Conservation (phyloP, 257 asterid genomes). For the Solanum lycopersicoides region DNA sequence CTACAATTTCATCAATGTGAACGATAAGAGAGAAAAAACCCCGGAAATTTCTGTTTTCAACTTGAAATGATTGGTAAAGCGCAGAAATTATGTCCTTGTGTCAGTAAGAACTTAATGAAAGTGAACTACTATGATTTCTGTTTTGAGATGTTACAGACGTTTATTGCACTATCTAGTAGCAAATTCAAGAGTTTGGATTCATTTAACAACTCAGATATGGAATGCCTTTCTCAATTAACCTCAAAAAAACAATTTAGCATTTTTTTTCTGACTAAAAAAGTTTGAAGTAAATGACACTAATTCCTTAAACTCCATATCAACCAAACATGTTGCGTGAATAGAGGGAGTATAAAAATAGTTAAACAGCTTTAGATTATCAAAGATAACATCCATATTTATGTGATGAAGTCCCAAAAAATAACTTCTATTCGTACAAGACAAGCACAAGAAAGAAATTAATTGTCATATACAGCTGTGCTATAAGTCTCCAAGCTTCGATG, state of each 20-base stretch:
- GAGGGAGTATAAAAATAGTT: background rate
- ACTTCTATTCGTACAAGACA: background rate
- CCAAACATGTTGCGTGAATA: background rate
- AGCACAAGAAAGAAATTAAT: background rate
- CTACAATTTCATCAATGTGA: slow-evolving; percentile 24
- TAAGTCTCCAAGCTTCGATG: background rate
- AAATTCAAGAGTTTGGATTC: background rate
- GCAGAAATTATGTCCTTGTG: background rate
- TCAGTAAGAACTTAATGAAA: background rate
- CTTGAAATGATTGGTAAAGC: background rate
- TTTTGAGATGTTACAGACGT: background rate
- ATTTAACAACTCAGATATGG: background rate
- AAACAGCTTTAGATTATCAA: background rate
- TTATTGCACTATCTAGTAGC: background rate
- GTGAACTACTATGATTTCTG: background rate
- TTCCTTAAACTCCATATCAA: background rate
- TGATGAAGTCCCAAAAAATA: background rate
- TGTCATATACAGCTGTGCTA: background rate
- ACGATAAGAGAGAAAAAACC: slow-evolving; percentile 7
- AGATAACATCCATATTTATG: background rate
- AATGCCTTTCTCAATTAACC: background rate
- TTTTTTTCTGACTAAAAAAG: background rate
- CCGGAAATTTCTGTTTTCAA: background rate
- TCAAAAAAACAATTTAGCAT: background rate
- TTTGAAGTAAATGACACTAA: background rate